These are phyloP conservation scores for Hysterangium stoloniferum DNA, from an alignment of 768 basidiomycete species.

Conservation along the genomic window DNA sequence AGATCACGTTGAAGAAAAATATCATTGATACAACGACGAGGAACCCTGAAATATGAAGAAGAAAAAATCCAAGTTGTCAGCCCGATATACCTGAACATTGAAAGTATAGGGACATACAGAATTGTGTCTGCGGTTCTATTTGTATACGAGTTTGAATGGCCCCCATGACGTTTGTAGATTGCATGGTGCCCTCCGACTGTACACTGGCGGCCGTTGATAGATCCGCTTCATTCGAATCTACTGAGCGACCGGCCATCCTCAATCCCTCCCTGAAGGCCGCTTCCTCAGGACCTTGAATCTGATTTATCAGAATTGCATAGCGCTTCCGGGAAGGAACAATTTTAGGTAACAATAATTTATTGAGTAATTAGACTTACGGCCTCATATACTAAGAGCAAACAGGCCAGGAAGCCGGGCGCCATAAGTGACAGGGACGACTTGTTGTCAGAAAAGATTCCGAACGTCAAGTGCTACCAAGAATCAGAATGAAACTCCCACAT, in stretches of 20 bases:
- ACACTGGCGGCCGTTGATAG: neutral
- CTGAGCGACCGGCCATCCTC: neutral
- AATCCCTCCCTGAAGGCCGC: constrained; percentile 17
- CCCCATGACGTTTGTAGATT: constrained; percentile 29
- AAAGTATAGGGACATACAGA: constrained; percentile 41
- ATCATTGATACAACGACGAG: constrained; percentile 61
- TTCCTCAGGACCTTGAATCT: constrained; percentile 77
- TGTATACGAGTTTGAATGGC: constrained; percentile 50
- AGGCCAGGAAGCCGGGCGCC: constrained; percentile 78
- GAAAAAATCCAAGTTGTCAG: neutral
- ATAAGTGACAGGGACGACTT: constrained; percentile 72
- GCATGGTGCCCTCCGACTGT: neutral
- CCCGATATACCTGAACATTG: neutral
- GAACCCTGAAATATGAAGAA: constrained; percentile 42
- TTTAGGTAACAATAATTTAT: neutral
- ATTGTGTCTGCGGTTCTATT: constrained; percentile 61
- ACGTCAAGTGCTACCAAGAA: constrained; percentile 58
- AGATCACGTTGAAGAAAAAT: constrained; percentile 64
- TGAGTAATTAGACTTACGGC: constrained; percentile 55
- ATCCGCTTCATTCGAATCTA: no score
- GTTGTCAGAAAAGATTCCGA: constrained; percentile 80
- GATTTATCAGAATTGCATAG: constrained; percentile 73
- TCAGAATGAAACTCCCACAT: neutral
- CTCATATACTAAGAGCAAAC: constrained; percentile 73
- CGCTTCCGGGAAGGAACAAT: constrained; percentile 41